A percentile compares a stretch with the other conserved stretches of the same genome.
Evolutionary conservation across 2,329 filamentous ascomycete species (phyloP).

Genomic region (Fusarium torreyae): DNA sequence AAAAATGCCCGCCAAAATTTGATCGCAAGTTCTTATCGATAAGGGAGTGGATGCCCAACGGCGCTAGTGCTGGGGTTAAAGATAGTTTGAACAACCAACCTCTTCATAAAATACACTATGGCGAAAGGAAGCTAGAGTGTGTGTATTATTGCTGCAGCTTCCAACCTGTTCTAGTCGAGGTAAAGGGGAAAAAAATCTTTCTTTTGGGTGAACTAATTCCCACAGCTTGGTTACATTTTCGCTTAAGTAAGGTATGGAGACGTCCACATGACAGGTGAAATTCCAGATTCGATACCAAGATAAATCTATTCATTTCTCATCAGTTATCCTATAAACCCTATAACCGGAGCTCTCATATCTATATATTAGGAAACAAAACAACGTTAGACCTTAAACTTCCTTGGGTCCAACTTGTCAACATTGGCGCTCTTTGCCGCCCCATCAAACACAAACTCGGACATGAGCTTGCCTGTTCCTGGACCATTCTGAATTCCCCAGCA

Average conservation of each 20-base stretch:
- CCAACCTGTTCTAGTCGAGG: too few relatives aligned
- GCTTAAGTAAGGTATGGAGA: too few relatives aligned
- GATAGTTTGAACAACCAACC: background rate
- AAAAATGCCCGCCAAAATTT: conserved; percentile 54
- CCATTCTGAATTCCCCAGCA: conserved; percentile 99
- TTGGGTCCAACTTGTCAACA: conserved; percentile 77
- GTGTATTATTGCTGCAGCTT: too few relatives aligned
- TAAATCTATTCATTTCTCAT: background rate
- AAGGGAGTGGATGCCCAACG: conserved; percentile 42
- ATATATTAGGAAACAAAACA: background rate
- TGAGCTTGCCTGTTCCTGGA: conserved; percentile 85
- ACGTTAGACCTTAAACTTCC: conserved; percentile 68
- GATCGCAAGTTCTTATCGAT: conserved; percentile 54
- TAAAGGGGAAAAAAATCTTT: too few relatives aligned
- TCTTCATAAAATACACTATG: background rate
- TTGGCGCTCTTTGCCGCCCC: conserved; percentile 78
- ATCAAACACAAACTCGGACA: conserved; percentile 85
- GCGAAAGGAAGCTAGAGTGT: background rate
- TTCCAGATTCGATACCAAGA: background rate
- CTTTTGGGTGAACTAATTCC: too few relatives aligned
- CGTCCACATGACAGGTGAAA: too few relatives aligned
- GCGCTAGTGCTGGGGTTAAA: conserved; percentile 49
- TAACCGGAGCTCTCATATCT: background rate
- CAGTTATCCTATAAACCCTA: background rate
- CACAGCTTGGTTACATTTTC: too few relatives aligned